Evolutionary conservation across 106 monocot genomes (phyloP), one percentile per base, ranked within the genome.

Genomic region (Iris macrosiphon): DNA sequence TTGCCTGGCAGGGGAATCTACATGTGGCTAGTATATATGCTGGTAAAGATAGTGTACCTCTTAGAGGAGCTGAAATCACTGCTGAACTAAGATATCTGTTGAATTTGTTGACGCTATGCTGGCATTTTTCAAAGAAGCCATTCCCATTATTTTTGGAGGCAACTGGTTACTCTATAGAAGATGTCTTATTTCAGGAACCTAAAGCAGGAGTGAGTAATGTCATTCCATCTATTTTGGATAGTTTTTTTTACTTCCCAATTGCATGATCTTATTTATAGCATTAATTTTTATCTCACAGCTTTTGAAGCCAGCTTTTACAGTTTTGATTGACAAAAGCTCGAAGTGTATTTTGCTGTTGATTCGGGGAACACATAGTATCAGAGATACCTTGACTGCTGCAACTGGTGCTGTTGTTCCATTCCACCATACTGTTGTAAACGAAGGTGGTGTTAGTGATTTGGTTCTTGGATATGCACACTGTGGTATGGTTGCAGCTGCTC

Each of bases 51-150:
- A 75, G 85, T 32, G 34, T 67, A 48, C 75, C 52, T 22, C 82
- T 89, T 54, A 71, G 48, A 66, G 95, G 89, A 52, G 31, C 37
- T 45, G 50, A 72, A 53, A 68, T 89, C 35, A 63, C 67, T 52
- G 53, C 51, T 25, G 89, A 96, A 47, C 54, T 96, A 28, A 85
- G 53, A 24, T 75, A 86, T 66, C 79, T 89, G 31, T 69, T 96
- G 47, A 77, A 79, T 72, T 72, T 96, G 59, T 75, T 96, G 57
- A 89, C 62, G 15, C 71, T 89, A 26, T 96, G 85, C 70, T 89
- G 85, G 89, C 95, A 96, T 86, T 96, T 96, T 53, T 96, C 95
- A 3, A 96, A 96, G 52, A 96, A 96, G 30, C 89, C 95, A 59
- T 96, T 96, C 45, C 79, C 82, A 15, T 67, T 82, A 51, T 96